Conservation (phyloP, 1,139 yeast genomes). For the Yamadazyma dushanensis region DNA sequence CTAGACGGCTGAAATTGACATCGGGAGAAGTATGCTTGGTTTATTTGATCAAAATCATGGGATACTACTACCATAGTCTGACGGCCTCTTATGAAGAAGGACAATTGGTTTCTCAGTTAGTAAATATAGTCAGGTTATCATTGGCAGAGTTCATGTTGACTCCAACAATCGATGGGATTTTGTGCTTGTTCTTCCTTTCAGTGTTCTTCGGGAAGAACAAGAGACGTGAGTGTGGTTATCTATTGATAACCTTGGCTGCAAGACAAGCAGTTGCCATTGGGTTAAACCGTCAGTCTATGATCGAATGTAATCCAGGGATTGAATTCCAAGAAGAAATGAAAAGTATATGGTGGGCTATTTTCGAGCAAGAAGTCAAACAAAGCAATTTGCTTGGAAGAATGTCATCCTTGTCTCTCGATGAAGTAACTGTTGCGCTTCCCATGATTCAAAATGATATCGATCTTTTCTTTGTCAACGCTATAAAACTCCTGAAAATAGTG, state of each 20-base stretch:
- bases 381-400: slow-evolving; percentile 15
- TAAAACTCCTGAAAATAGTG: slow-evolving; percentile 6
- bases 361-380: slow-evolving; percentile 11
- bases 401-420: slow-evolving; percentile 10
- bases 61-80: slow-evolving; percentile 11
- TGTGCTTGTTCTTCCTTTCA: slow-evolving; percentile 36
- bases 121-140: slow-evolving; percentile 30
- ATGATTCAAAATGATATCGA: neutral
- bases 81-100: slow-evolving; percentile 18
- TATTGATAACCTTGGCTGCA: slow-evolving; percentile 38
- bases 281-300: slow-evolving; percentile 34
- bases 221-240: slow-evolving; percentile 46
- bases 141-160: slow-evolving; percentile 40
- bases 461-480: slow-evolving; percentile 2
- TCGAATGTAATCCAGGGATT: slow-evolving; percentile 12
- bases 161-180: slow-evolving; percentile 43
- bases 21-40: slow-evolving; percentile 36
- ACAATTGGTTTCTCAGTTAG: slow-evolving; percentile 5
- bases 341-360: slow-evolving; percentile 16
- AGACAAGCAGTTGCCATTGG: slow-evolving; percentile 47
- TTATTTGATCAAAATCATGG: slow-evolving; percentile 44
- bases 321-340: slow-evolving; percentile 11
- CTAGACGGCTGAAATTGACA: slow-evolving; percentile 11
- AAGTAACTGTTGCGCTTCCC: slow-evolving; percentile 6
- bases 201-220: slow-evolving; percentile 39